Conservation (phyloP, 768 basidiomycete species). For the Termitomyces sp. region DNA sequence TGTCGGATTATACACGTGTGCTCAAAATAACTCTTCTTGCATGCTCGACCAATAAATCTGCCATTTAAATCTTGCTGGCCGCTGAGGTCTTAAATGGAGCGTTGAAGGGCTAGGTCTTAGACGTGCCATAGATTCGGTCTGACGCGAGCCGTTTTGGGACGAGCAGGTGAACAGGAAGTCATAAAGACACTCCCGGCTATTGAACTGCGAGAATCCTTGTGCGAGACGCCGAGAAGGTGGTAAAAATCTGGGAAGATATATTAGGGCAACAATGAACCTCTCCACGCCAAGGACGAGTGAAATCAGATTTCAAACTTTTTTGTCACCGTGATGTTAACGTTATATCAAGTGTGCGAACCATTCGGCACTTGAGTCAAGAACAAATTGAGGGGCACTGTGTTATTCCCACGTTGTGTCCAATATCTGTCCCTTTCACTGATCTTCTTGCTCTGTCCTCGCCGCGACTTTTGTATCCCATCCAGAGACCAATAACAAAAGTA, state of each 20-base stretch:
- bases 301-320: neutral
- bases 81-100: neutral
- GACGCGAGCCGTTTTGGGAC: neutral
- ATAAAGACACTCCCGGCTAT: too few species aligned
- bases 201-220: neutral
- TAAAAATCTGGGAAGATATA: neutral
- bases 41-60: neutral
- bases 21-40: neutral
- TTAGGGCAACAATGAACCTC: neutral
- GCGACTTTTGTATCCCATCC: neutral
- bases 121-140: neutral
- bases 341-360: neutral
- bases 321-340: neutral
- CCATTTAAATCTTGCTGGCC: neutral
- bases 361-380: neutral
- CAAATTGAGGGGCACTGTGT: neutral
- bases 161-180: neutral
- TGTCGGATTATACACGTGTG: neutral
- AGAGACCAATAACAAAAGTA: constrained; percentile 5
- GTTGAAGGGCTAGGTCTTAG: neutral
- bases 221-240: neutral
- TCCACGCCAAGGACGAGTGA: neutral
- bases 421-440: constrained; percentile 12
- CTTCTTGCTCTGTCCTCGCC: constrained; percentile 5
- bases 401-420: constrained; percentile 17